phyloP scores from a whole-genome alignment of 345 rosid species.

The Populus nigra region DNA sequence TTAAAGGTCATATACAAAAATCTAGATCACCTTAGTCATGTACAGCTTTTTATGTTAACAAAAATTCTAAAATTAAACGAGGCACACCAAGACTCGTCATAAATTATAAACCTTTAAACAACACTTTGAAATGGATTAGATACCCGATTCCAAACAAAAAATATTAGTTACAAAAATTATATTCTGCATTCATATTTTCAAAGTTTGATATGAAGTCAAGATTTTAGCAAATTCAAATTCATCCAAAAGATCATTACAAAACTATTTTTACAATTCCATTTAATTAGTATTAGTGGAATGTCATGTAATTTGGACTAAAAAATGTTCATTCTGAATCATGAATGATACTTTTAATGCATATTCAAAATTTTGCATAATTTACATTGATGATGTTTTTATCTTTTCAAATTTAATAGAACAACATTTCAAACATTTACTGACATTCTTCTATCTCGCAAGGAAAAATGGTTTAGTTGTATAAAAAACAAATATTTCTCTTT shows the following conservation, averaged over 20 bases:
- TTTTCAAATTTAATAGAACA: too few species aligned
- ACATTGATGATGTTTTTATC: too few species aligned
- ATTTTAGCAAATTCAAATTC: neutral
- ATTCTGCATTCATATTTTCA: too few species aligned
- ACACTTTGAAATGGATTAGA: neutral
- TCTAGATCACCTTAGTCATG: neutral
- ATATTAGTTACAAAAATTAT: too few species aligned
- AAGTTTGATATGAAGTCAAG: neutral
- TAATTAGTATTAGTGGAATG: neutral
- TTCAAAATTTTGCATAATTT: too few species aligned
- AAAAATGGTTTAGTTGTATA: too few species aligned
- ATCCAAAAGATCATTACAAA: too few species aligned
- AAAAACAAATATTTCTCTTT: neutral
- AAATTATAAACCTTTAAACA: slow-evolving; percentile 11
- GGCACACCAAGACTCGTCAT: neutral
- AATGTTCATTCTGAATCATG: neutral
- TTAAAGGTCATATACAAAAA: neutral
- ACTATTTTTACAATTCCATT: too few species aligned
- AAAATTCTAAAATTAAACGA: neutral
- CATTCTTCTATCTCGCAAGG: too few species aligned
- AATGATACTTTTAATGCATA: too few species aligned
- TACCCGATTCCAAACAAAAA: neutral
- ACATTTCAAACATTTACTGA: too few species aligned
- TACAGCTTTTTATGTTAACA: neutral
- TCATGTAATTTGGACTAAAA: neutral